phyloP scores from a whole-genome alignment of 2,329 filamentous ascomycete species.

The Ceratocystis colombiana region DNA sequence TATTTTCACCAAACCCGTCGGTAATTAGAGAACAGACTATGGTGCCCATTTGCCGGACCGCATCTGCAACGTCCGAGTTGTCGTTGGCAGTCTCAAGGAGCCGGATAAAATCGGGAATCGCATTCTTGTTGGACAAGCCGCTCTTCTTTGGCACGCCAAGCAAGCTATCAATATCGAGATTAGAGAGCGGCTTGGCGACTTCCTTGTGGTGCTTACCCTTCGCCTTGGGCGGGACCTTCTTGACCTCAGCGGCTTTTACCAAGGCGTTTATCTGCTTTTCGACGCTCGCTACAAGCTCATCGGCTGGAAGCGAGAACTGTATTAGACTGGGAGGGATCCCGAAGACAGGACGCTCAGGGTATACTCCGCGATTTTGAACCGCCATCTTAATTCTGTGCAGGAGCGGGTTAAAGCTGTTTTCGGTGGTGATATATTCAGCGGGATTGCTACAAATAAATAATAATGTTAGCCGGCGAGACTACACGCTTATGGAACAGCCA shows the following conservation, averaged over 20 bases:
- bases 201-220: constrained; percentile 64
- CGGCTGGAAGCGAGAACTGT: constrained; percentile 62
- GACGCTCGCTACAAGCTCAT: constrained; percentile 52
- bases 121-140: constrained; percentile 52
- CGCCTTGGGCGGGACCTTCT: constrained; percentile 76
- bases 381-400: constrained; percentile 86
- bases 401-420: constrained; percentile 73
- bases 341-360: constrained; percentile 55
- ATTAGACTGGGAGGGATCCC: constrained; percentile 54
- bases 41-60: constrained; percentile 60
- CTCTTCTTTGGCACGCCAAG: constrained; percentile 37
- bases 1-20: constrained; percentile 63
- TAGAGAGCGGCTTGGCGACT: constrained; percentile 71
- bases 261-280: constrained; percentile 51
- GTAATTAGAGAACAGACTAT: constrained; percentile 61
- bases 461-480: too few species aligned
- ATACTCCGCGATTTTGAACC: constrained; percentile 68
- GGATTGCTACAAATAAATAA: constrained; percentile 32
- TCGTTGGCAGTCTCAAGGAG: constrained; percentile 53
- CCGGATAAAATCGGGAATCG: constrained; percentile 85
- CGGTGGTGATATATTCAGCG: constrained; percentile 62
- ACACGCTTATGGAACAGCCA: too few species aligned
- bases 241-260: constrained; percentile 63
- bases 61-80: constrained; percentile 52
- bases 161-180: constrained; percentile 74